Evolutionary conservation across 2,329 filamentous ascomycete species (phyloP).

Genomic region (Penicillium sp.): DNA sequence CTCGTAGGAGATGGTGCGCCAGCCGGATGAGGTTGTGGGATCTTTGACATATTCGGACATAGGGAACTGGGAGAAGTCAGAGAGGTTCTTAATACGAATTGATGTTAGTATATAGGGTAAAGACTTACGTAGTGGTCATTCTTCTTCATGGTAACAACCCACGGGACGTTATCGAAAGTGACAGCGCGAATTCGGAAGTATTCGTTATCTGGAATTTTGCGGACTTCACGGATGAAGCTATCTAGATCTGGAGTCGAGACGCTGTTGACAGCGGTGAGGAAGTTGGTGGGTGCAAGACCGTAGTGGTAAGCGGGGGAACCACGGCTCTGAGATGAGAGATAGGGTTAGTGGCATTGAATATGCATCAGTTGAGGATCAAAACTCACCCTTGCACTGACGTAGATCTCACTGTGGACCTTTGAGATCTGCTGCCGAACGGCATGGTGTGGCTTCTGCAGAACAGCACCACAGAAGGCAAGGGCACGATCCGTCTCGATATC

Average conservation of each 20-base stretch:
- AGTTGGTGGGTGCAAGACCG: constrained; percentile 91
- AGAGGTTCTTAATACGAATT: background rate
- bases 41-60: constrained; percentile 64
- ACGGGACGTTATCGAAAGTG: constrained; percentile 96
- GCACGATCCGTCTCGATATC: constrained; percentile 90
- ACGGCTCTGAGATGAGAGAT: constrained; percentile 51
- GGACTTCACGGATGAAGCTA: constrained; percentile 73
- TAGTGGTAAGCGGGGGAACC: constrained; percentile 86
- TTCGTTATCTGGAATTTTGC: constrained; percentile 89
- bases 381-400: constrained; percentile 73
- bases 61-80: constrained; percentile 49
- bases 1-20: constrained; percentile 56
- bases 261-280: constrained; percentile 94
- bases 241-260: constrained; percentile 77
- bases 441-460: constrained; percentile 89
- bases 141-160: constrained; percentile 99
- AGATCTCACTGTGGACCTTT: constrained; percentile 93
- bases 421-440: constrained; percentile 96
- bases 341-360: constrained; percentile 9
- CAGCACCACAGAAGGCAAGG: constrained; percentile 90
- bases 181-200: constrained; percentile 98
- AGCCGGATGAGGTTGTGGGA: constrained; percentile 49
- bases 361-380: background rate
- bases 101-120: background rate
- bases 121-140: constrained; percentile 80